These are phyloP conservation scores for Coleophoma crateriformis DNA, from an alignment of 2,329 filamentous ascomycete species.

Conservation along the genomic window DNA sequence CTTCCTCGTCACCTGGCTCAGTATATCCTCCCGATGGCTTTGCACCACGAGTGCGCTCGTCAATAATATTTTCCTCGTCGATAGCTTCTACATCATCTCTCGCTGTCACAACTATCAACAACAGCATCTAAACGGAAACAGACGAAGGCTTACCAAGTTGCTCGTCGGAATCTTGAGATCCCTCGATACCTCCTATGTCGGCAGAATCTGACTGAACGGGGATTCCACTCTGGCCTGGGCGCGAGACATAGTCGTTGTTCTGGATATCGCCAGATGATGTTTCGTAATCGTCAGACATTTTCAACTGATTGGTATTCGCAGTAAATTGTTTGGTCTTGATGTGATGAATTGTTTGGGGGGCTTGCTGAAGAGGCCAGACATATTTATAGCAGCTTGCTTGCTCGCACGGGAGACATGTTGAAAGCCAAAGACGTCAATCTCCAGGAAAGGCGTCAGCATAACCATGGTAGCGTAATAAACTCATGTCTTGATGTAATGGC, in stretches of 20 bases:
- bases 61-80: slow-evolving; percentile 24
- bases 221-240: slow-evolving; percentile 24
- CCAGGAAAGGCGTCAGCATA: too few species aligned
- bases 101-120: slow-evolving; percentile 9
- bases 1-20: slow-evolving; percentile 24
- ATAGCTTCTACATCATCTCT: slow-evolving; percentile 28
- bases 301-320: too few species aligned
- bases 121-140: background rate
- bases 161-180: slow-evolving; percentile 24
- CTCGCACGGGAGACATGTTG: too few species aligned
- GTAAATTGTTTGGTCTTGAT: too few species aligned
- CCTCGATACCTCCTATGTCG: slow-evolving; percentile 28
- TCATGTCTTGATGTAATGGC: too few species aligned
- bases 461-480: too few species aligned
- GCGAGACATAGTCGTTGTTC: slow-evolving; percentile 30
- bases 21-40: slow-evolving; percentile 19
- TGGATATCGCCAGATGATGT: slow-evolving; percentile 13
- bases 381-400: too few species aligned
- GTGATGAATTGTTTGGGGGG: too few species aligned
- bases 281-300: too few species aligned
- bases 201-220: slow-evolving; percentile 28
- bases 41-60: slow-evolving; percentile 21
- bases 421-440: too few species aligned
- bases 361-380: too few species aligned
- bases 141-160: slow-evolving; percentile 26